These are phyloP conservation scores for Porcisia deanei DNA, from an alignment of 208 protist genomes.

Conservation along the genomic window DNA sequence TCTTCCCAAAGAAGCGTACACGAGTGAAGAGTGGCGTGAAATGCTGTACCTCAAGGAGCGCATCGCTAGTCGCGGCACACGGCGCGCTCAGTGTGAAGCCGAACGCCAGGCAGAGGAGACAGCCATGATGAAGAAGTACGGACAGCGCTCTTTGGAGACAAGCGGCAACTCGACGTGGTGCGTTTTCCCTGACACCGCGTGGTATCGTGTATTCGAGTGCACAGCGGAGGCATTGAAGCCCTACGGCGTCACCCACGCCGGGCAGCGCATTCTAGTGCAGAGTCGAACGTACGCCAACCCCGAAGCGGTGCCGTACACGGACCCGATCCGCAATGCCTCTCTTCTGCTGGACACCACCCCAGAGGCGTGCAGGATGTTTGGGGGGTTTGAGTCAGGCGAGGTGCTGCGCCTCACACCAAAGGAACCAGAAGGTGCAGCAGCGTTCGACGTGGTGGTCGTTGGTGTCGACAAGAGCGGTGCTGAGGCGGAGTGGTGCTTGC, in stretches of 20 bases:
- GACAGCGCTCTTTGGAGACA: neutral
- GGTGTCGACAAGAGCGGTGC: conserved; percentile 61
- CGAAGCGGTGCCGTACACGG: conserved; percentile 55
- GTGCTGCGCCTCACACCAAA: conserved; percentile 41
- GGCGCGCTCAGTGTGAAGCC: conserved; percentile 53
- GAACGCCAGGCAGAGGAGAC: conserved; percentile 40
- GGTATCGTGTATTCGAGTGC: conserved; percentile 80
- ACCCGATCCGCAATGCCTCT: conserved; percentile 30
- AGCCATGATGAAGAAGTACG: conserved; percentile 23
- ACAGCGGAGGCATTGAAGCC: conserved; percentile 43
- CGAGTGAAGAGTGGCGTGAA: conserved; percentile 68
- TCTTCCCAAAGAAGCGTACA: conserved; percentile 80
- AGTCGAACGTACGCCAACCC: conserved; percentile 43
- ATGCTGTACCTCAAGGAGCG: conserved; percentile 60
- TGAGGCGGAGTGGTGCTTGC: conserved; percentile 60
- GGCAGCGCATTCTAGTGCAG: conserved; percentile 48
- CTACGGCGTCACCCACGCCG: conserved; percentile 56
- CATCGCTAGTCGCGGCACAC: conserved; percentile 50
- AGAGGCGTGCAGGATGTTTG: conserved; percentile 62
- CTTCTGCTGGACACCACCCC: conserved; percentile 63
- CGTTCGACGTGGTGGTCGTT: conserved; percentile 64
- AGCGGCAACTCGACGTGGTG: conserved; percentile 10
- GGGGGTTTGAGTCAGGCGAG: conserved; percentile 69
- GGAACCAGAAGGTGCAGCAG: conserved; percentile 13
- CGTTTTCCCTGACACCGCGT: conserved; percentile 74